Evolutionary conservation across 2,329 filamentous ascomycete genomes (phyloP), one percentile per base, ranked within the genome.

Genomic region (Aspergillus sp.): DNA sequence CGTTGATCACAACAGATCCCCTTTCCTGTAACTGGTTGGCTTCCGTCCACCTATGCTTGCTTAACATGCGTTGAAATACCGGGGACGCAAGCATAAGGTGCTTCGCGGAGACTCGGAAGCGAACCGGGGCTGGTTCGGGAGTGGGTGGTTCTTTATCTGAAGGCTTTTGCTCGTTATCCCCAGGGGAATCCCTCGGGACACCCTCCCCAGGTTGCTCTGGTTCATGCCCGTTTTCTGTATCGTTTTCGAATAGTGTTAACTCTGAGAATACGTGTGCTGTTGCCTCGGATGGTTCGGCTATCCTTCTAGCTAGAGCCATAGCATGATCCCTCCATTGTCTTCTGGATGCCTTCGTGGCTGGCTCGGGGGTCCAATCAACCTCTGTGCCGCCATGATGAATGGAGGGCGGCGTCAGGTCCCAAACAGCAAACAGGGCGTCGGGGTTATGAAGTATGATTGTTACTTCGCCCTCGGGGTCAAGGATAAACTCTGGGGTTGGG

Each of bases 61-160:
- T 9, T 6, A 66, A 30, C 13, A 47, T 15, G 9, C 19, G 49
- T 24, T 59, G 60, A 20, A 66, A 64, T 22, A 57, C 34, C 3
- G 58, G 42, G 20, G 64, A 66, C 2, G 60, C 56, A 34, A 65
- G 51, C n/a, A 51, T 62, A n/a, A 66, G 40, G 51, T 65, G 64
- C n/a, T 60, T 63, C 0, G 56, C 13, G 17, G 13, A 47, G 2
- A 17, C 24, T 17, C 1, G 11, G 15, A 37, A 37, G 4, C 34
- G 34, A 15, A 37, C 34, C 5, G 34, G 12, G 15, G 34, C 34
- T 15, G 34, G 13, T 6, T 37, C 13, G 4, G 6, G 13, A 8
- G 27, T 30, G 8, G 27, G 0, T 3, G 27, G 9, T 30, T 30
- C 27, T 1, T 30, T 0, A 8, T 4, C 27, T 30, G 27, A 9